These are phyloP conservation scores for Talaromyces sp. DNA, from an alignment of 2,329 filamentous ascomycete species.

Conservation along the genomic window DNA sequence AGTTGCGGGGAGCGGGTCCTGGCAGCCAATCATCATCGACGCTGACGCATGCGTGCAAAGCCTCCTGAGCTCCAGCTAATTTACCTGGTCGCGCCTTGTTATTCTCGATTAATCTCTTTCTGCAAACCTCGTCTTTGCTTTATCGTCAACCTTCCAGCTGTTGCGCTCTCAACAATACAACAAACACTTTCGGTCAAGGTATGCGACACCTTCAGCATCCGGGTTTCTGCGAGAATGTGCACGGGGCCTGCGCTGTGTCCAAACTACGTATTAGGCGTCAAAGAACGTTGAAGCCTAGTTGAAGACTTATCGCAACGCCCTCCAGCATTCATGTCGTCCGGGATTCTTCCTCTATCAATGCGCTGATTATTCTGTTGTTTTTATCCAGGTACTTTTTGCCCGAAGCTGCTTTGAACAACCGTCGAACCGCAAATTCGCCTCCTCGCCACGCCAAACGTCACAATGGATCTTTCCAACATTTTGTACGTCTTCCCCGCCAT, in stretches of 20 bases:
- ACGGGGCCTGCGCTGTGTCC: neutral
- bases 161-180: neutral
- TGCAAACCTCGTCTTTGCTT: neutral
- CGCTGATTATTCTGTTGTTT: neutral
- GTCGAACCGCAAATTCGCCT: neutral
- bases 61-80: neutral
- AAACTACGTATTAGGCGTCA: neutral
- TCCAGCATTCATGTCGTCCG: neutral
- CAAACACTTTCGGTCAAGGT: neutral
- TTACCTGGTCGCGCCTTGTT: neutral
- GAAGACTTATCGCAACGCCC: neutral
- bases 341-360: neutral
- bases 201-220: neutral
- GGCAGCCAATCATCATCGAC: neutral
- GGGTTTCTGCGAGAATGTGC: neutral
- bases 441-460: constrained; percentile 15
- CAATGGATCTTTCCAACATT: constrained; percentile 86
- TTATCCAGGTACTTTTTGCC: neutral
- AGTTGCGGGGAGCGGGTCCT: neutral
- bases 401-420: neutral
- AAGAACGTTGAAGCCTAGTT: neutral
- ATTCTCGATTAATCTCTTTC: neutral
- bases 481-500: constrained; percentile 58
- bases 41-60: neutral
- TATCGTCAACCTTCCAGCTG: neutral